A percentile compares a stretch with the other conserved stretches of the same genome.
Conservation (phyloP, 2,329 filamentous ascomycete species). For the Nothomitra cinnamomea region DNA sequence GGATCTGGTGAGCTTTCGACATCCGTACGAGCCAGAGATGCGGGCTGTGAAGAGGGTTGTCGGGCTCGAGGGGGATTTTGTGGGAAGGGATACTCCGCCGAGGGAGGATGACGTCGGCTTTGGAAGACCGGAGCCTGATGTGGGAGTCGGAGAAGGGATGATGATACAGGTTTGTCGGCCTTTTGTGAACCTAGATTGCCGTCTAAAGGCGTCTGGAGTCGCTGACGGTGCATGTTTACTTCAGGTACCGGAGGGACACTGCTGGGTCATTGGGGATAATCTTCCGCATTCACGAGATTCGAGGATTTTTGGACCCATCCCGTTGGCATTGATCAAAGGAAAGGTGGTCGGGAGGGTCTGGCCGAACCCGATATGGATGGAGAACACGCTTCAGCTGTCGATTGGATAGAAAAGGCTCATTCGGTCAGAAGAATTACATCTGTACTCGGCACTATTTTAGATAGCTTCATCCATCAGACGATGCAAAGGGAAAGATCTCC, state of each 20-base stretch:
- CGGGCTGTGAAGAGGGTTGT: conserved; percentile 63
- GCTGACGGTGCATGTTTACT: conserved; percentile 5
- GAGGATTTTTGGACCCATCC: conserved; percentile 69
- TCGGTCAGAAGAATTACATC: too few species aligned
- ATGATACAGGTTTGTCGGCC: conserved; percentile 22
- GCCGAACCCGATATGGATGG: background rate
- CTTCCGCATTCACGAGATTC: conserved; percentile 71
- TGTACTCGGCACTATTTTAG: too few species aligned
- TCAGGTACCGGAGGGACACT: conserved; percentile 80
- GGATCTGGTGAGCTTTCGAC: conserved; percentile 64
- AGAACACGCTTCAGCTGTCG: background rate
- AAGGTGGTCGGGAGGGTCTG: conserved; percentile 36
- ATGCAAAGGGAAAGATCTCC: too few species aligned
- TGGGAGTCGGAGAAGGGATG: conserved; percentile 17
- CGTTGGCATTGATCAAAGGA: conserved; percentile 65
- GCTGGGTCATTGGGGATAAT: conserved; percentile 84
- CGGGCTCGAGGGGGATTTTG: conserved; percentile 48
- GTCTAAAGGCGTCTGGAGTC: background rate
- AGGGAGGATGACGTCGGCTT: background rate
- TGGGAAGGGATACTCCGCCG: conserved; percentile 17
- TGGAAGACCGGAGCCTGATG: background rate
- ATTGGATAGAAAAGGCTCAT: too few species aligned
- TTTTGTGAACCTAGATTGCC: background rate
- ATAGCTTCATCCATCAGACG: too few species aligned
- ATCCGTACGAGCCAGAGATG: conserved; percentile 47